These are phyloP conservation scores for Paratinospora sagittata DNA, from an alignment of 164 flowering plant genomes.

Conservation along the genomic window DNA sequence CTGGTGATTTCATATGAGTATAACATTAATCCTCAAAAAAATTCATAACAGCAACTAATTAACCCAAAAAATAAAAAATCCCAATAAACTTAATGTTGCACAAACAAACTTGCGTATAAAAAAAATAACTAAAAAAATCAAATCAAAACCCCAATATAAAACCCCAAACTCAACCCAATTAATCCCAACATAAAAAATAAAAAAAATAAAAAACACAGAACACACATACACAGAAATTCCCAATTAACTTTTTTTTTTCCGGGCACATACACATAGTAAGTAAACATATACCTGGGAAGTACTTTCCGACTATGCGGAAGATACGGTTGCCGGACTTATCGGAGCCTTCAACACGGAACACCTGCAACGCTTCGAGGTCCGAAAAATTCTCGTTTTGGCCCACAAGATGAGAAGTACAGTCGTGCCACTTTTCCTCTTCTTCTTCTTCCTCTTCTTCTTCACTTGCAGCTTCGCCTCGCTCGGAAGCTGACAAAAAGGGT, in stretches of 20 bases:
- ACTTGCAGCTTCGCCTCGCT: not conserved
- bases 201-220: not conserved
- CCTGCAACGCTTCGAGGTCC: conserved; percentile 66
- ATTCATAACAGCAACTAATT: not conserved
- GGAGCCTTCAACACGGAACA: conserved; percentile 50
- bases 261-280: not conserved
- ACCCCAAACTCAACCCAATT: not conserved
- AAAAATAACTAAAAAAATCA: not conserved
- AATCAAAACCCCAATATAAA: too few relatives aligned
- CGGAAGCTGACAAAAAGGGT: conserved; percentile 45
- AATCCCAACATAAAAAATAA: not conserved
- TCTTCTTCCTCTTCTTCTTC: conserved; percentile 17
- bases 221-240: too few relatives aligned
- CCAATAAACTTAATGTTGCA: too few relatives aligned
- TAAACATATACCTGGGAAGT: conserved; percentile 58
- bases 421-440: conserved; percentile 62
- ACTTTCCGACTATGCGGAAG: conserved; percentile 78
- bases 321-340: conserved; percentile 73
- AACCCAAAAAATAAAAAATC: not conserved
- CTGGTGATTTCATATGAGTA: not conserved
- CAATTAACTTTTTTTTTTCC: too few relatives aligned
- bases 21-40: not conserved
- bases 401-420: conserved; percentile 52
- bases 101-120: too few relatives aligned
- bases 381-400: conserved; percentile 51